Conservation (phyloP, 495 filamentous ascomycete species). For the Neurospora sp. region DNA sequence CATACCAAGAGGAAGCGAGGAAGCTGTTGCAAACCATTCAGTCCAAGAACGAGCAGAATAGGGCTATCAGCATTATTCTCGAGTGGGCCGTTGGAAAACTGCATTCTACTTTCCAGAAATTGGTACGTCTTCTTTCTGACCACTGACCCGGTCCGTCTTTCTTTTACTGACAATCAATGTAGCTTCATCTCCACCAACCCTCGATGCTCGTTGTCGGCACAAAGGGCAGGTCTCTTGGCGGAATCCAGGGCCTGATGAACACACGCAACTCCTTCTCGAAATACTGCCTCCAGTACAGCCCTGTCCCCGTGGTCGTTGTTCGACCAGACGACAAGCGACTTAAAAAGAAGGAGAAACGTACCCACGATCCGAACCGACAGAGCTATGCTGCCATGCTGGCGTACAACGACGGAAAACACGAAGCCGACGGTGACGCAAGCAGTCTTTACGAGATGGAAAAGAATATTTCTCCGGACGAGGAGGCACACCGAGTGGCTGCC, state of each 20-base stretch:
- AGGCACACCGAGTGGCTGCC: slow-evolving; percentile 60
- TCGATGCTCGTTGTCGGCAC: slow-evolving; percentile 94
- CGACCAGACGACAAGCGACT: slow-evolving; percentile 79
- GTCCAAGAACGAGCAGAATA: slow-evolving; percentile 72
- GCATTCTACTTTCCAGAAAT: slow-evolving; percentile 82
- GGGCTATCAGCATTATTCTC: slow-evolving; percentile 76
- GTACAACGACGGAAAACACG: slow-evolving; percentile 48
- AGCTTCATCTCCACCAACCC: slow-evolving; percentile 93
- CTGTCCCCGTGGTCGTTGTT: slow-evolving; percentile 94
- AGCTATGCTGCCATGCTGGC: slow-evolving; percentile 75
- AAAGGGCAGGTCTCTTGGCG: slow-evolving; percentile 72
- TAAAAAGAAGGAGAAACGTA: slow-evolving; percentile 86
- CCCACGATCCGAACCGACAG: slow-evolving; percentile 64
- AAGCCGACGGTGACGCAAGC: slow-evolving; percentile 37
- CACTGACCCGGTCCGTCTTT: not conserved
- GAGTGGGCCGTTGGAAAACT: slow-evolving; percentile 91
- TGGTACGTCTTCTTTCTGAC: slow-evolving; percentile 47
- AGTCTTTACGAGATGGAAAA: slow-evolving; percentile 38
- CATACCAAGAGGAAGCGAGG: slow-evolving; percentile 73
- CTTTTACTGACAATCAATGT: not conserved
- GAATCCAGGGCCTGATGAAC: slow-evolving; percentile 81
- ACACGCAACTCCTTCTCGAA: slow-evolving; percentile 81
- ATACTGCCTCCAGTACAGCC: slow-evolving; percentile 92
- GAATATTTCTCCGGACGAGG: slow-evolving; percentile 43
- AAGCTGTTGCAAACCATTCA: slow-evolving; percentile 69